A percentile compares a stretch with the other conserved stretches of the same genome.
Conservation (phyloP, 1,139 yeast genomes). For the Geotrichum reessii region DNA sequence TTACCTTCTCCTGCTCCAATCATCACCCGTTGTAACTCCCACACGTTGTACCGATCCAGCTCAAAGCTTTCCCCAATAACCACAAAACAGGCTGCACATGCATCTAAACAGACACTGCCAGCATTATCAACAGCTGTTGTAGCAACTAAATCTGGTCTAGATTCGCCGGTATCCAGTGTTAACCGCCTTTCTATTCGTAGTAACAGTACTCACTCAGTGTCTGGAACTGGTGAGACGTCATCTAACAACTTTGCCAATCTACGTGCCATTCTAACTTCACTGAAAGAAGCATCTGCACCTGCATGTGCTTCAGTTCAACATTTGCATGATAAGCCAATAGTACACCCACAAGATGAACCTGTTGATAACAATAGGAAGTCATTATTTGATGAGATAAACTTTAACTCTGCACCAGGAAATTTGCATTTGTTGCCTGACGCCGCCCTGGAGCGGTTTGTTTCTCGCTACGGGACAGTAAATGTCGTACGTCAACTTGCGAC, state of each 20-base stretch:
- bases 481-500: constrained; percentile 46
- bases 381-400: constrained; percentile 27
- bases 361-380: constrained; percentile 21
- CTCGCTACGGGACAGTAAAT: constrained; percentile 40
- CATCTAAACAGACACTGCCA: not conserved
- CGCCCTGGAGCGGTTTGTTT: constrained; percentile 38
- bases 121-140: not conserved
- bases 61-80: not conserved
- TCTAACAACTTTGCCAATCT: not conserved
- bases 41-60: not conserved
- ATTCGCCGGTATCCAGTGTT: constrained; percentile 9
- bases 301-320: not conserved
- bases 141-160: constrained; percentile 1
- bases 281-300: not conserved
- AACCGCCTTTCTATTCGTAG: constrained; percentile 10
- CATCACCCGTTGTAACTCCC: not conserved
- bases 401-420: constrained; percentile 36
- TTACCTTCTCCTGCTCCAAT: not conserved
- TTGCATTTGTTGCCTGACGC: constrained; percentile 37
- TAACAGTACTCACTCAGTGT: constrained; percentile 1
- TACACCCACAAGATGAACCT: not conserved
- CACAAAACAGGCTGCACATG: not conserved
- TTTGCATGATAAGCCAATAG: constrained; percentile 5
- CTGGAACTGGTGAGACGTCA: not conserved
- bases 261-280: not conserved